Base-by-base conservation (phyloP, 176 grass and related monocot genomes). In the Oryza glumipatula region DNA sequence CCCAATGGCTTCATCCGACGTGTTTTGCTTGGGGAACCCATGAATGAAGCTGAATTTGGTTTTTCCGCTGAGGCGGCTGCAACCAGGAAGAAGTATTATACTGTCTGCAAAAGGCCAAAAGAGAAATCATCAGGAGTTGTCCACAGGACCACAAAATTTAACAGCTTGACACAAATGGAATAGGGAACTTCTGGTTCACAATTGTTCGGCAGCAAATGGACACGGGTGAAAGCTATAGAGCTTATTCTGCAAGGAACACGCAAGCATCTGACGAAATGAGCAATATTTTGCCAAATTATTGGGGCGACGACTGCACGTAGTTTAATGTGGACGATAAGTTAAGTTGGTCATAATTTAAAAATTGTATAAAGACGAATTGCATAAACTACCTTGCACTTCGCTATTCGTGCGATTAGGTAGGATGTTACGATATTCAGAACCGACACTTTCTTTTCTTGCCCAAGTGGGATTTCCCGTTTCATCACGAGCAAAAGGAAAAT, bases 1-100 rank as follows among this genome's bases (percentile, higher is more conserved):
- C 94, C 91, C 44, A 89, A 24, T 54, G 94, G 91, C 68, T 93
- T 93, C 35, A n/a, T 75, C 60, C 15, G 83, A 54, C 7, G 17
- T 19, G 76, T 80, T 78, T 85, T 87, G 47, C 65, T 35, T 14
- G 88, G 66, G 13, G 36, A 70, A 24, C 22, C 83, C 83, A 92
- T 83, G 36, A 70, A 44, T 67, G 44, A 65, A 32, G 5, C 63
- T 77, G 36, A 74, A 71, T 19, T 47, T 65, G 10, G 17, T 70
- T 51, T 78, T 10, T 49, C 2, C 17, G 1, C 36, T 64, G 46
- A 81, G 26, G 41, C 30, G 32, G 68, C 49, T 65, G 80, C 32
- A 72, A 30, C 76, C 49, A 69, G 80, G 65, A 83, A 79, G 69
- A 79, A 83, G 70, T 82, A 72, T 79, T 74, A 73, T 30, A 10